Base-by-base conservation (phyloP, 768 basidiomycete species). In the Xerocomellus amylosporus region DNA sequence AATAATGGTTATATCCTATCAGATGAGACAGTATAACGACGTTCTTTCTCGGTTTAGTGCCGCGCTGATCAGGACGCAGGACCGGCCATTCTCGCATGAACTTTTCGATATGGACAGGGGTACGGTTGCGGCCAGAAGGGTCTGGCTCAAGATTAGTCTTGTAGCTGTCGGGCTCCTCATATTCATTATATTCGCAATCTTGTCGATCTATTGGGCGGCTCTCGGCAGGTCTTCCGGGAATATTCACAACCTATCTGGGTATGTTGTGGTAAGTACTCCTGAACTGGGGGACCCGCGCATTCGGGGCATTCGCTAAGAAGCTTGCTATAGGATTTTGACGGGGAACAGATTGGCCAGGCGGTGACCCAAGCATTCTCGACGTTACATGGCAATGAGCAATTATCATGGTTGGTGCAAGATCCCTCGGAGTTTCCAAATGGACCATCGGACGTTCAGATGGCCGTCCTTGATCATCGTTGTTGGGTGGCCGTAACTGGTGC, bases 171-270 rank as follows among this genome's bases (percentile, higher is more conserved):
- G 73, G 13, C 49, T 77, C 26, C 63, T 81, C 17, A 62, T 73
- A 14, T 41, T 82, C 33, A 63, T 77, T 20, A 77, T 86, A 40
- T 77, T 82, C 55, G 69, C 66, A 0, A 70, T 84, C 20, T 68
- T 86, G 53, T 67, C 82, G 3, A 83, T 86, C 43, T 85, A 79
- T 64, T 86, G 83, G 83, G 83, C 81, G 10, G 77, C 80, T 13
- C 65, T 82, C 5, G 82, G 81, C 70, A 74, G 74, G 49, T 74
- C 74, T 10, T 74, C 68, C 6, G 40, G 54, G 31, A 64, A 73
- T 9, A 33, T 74, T 5, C 66, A 66, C 37, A 77, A 78, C 22
- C 61, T 87, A 24, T 63, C 74, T n/a, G 83, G 80, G 2, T 84
- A 77, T 74, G 74, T 86, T 0, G 78, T 86, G 24, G 84, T 85